Percentiles rank a stretch among this genome's conserved stretches.
These are phyloP conservation scores for Priceomyces carsonii DNA, from an alignment of 805 yeast genomes.

Conservation along the genomic window DNA sequence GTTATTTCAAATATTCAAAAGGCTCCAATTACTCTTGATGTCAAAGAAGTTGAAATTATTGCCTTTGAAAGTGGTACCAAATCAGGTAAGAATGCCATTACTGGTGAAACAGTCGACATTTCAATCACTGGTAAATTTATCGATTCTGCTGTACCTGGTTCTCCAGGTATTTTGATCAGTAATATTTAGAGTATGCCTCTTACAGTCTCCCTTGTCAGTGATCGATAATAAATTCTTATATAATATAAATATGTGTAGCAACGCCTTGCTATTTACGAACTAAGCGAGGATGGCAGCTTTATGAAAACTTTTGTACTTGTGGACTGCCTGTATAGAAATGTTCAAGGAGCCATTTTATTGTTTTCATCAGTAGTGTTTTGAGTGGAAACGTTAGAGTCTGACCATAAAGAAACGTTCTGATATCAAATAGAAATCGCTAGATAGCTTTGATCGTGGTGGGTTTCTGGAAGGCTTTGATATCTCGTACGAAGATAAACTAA, in stretches of 20 bases:
- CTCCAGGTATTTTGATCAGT: conserved; percentile 83
- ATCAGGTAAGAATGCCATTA: conserved; percentile 61
- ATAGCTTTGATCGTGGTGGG: too few species aligned
- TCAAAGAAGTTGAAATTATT: conserved; percentile 60
- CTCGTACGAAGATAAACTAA: too few species aligned
- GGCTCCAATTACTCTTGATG: conserved; percentile 58
- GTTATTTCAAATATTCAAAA: conserved; percentile 58
- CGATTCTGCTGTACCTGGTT: conserved; percentile 88
- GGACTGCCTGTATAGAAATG: conserved; percentile 3
- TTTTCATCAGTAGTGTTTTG: too few species aligned
- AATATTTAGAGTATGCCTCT: too few species aligned
- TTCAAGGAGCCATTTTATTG: conserved; percentile 1
- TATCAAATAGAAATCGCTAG: too few species aligned
- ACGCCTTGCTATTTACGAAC: conserved; percentile 1
- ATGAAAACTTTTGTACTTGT: conserved; percentile 4
- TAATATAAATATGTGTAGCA: too few species aligned
- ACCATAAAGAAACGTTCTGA: too few species aligned
- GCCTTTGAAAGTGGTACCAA: conserved; percentile 63
- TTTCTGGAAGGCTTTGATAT: too few species aligned
- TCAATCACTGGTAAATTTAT: conserved; percentile 65
- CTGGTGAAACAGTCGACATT: conserved; percentile 71
- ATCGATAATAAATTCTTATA: too few species aligned
- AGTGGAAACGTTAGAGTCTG: too few species aligned
- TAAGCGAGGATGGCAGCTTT: too few species aligned
- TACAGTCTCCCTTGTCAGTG: too few species aligned